Conservation (phyloP, 192 early-diverging fungal genomes). For the Spizellomyces punctatus region DNA sequence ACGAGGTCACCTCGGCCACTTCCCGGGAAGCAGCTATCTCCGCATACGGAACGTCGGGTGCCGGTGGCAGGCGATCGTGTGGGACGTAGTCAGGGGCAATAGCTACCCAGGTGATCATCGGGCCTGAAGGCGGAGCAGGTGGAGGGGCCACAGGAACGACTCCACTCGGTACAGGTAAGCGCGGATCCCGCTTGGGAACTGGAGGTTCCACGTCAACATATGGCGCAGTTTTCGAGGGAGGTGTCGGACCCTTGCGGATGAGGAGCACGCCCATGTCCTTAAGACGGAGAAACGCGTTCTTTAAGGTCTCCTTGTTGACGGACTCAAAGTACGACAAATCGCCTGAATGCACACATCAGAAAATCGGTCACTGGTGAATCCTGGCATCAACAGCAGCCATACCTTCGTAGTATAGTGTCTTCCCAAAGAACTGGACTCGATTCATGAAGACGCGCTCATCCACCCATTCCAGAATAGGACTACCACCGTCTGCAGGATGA, state of each 20-base stretch:
- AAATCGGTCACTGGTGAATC: neutral
- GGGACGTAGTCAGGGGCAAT: conserved; percentile 37
- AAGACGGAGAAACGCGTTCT: conserved; percentile 73
- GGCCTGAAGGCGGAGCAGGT: conserved; percentile 18
- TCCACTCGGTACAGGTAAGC: conserved; percentile 14
- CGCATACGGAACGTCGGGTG: neutral
- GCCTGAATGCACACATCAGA: conserved; percentile 18
- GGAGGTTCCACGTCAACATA: conserved; percentile 10
- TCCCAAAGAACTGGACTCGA: conserved; percentile 73
- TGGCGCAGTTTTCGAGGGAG: conserved; percentile 16
- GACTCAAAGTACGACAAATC: conserved; percentile 77
- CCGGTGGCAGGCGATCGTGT: conserved; percentile 14
- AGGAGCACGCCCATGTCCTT: conserved; percentile 70
- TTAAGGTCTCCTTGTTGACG: conserved; percentile 81
- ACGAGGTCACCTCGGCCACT: neutral
- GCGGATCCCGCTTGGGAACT: conserved; percentile 15
- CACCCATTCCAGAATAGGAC: conserved; percentile 57
- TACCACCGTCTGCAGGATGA: neutral
- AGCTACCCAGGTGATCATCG: conserved; percentile 45
- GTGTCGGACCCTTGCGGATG: conserved; percentile 39
- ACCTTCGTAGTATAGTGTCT: conserved; percentile 85
- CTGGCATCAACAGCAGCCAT: neutral
- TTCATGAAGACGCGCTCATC: conserved; percentile 72
- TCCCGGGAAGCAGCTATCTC: conserved; percentile 12
- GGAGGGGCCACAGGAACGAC: conserved; percentile 17